These are phyloP conservation scores for Coniochaeta sp. DNA, from an alignment of 2,329 filamentous ascomycete species.

Conservation along the genomic window DNA sequence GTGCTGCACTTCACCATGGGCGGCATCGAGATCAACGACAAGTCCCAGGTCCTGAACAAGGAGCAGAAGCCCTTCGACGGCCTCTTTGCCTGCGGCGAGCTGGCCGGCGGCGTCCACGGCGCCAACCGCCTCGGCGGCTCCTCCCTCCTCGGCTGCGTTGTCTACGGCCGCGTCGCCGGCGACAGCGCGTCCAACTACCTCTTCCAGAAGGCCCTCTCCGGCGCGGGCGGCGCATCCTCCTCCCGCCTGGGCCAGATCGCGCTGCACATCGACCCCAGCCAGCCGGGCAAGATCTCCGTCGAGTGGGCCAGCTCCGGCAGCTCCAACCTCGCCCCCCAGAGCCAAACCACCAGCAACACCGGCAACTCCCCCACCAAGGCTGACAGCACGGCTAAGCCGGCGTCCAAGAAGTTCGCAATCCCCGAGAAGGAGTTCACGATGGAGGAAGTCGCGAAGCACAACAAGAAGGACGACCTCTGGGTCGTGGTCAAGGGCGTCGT, in stretches of 20 bases:
- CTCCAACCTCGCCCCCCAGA: conserved; percentile 48
- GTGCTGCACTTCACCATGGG: conserved; percentile 99
- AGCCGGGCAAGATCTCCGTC: conserved; percentile 86
- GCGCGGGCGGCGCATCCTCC: conserved; percentile 58
- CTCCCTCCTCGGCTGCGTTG: conserved; percentile 94
- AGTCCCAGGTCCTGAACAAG: conserved; percentile 86
- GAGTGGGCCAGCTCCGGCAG: conserved; percentile 68
- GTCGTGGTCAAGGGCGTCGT: conserved; percentile 98
- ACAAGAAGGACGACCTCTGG: conserved; percentile 97
- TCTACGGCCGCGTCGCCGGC: conserved; percentile 96
- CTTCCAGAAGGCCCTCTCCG: conserved; percentile 81
- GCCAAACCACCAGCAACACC: conserved; percentile 34
- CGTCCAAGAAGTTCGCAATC: conserved; percentile 72
- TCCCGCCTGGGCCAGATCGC: conserved; percentile 88
- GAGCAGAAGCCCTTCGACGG: conserved; percentile 92
- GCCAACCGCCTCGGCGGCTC: conserved; percentile 98
- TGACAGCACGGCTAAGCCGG: conserved; percentile 23
- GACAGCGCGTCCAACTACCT: conserved; percentile 93
- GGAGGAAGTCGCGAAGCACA: conserved; percentile 97
- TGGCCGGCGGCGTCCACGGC: conserved; percentile 96
- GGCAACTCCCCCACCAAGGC: conserved; percentile 30
- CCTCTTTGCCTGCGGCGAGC: conserved; percentile 92
- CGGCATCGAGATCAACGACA: conserved; percentile 98
- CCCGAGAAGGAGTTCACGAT: conserved; percentile 89
- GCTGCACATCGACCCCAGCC: conserved; percentile 89